These are phyloP conservation scores for Closterium sp. DNA, from an alignment of 139 green algal species.

Conservation along the genomic window DNA sequence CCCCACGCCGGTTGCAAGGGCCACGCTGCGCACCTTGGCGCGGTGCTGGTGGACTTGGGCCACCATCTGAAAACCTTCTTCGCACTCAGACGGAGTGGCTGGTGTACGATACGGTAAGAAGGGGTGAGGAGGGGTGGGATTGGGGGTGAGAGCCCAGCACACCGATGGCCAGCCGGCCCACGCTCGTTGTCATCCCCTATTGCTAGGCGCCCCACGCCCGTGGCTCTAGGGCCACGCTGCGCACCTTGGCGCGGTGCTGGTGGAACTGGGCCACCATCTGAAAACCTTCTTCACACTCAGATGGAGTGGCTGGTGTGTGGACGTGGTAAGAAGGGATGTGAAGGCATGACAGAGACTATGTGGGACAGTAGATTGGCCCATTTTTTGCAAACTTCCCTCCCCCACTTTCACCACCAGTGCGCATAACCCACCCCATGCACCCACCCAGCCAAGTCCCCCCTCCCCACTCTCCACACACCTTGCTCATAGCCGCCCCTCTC, in stretches of 20 bases:
- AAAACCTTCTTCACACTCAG: neutral
- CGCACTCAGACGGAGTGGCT: neutral
- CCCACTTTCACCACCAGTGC: too few relatives aligned
- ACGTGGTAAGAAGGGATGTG: too few relatives aligned
- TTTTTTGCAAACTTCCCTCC: too few relatives aligned
- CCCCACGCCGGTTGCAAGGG: neutral
- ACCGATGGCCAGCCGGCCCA: too few relatives aligned
- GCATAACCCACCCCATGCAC: too few relatives aligned
- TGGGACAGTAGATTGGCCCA: too few relatives aligned
- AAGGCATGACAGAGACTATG: too few relatives aligned
- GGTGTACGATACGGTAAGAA: neutral
- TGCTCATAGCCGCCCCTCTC: neutral
- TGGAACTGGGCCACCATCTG: neutral
- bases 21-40: neutral
- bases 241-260: neutral
- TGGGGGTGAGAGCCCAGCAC: neutral
- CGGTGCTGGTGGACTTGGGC: neutral
- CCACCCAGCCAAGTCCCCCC: too few relatives aligned
- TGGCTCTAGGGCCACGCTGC: too few relatives aligned
- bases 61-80: neutral
- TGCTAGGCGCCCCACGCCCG: too few relatives aligned
- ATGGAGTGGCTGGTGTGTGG: neutral
- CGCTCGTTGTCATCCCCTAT: too few relatives aligned
- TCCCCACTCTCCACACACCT: too few relatives aligned
- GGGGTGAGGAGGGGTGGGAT: neutral